Base-by-base conservation (phyloP, 352 stramenopile species). In the Pythium guiyangense region DNA sequence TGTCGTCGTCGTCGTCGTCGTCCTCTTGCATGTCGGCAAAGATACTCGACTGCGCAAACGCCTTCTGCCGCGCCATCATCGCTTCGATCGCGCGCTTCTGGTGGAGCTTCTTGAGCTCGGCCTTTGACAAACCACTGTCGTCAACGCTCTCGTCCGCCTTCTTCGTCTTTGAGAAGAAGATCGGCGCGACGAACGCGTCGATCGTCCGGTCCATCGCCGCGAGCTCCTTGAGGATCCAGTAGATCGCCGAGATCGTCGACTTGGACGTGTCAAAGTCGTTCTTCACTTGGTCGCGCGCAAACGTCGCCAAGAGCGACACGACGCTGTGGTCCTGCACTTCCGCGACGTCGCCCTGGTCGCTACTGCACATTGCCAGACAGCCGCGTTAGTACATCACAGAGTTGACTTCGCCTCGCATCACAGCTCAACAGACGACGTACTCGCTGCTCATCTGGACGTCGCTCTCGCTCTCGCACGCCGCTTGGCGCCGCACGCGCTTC, bases 31-130 rank as follows among this genome's bases (percentile, higher is more conserved):
- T 84, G 11, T 90, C 76, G 4, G 73, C 68, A 35, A 92, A 90
- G 29, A 76, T 73, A 17, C 57, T 73, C 18, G 82, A 90, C 54
- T 90, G 69, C 2, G 84, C 74, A 61, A 93, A 93, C 4, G 84
- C 81, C 37, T 78, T 82, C 50, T 93, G 84, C 4, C 80, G 77
- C n/a, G 75, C 74, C 64, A 88, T 72, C 86, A 95, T 95, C 17
- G 84, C 83, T 48, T 85, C 77, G 44, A 95, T 92, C 18, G 86
- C 86, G 35, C 79, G 79, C 35, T 95, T 80, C 54, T 95, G 86
- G 43, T 88, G 74, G 29, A 87, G 58, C 50, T 94, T 92, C 62
- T 89, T 81, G 0, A 92, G 66, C 47, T 92, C 69, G 4, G 71
- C 67, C 54, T 92, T 93, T 0, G 76, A 84, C 58, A 92, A 62